Conservation (phyloP, 495 filamentous ascomycete species). For the Penicillium antarcticum region DNA sequence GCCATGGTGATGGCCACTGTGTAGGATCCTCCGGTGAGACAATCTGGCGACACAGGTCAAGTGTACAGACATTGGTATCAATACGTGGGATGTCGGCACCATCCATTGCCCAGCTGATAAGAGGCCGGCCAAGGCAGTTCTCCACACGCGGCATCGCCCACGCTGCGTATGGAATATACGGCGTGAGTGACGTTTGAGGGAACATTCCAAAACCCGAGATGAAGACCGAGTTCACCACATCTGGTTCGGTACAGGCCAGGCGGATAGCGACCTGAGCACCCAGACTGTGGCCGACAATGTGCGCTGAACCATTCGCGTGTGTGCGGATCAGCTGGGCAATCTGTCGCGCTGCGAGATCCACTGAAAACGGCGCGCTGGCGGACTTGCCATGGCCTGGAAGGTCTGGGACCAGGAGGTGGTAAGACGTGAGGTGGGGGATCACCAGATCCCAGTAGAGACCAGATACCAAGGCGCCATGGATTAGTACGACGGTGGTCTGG, state of each 20-base stretch:
- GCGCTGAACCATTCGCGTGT: constrained; percentile 7
- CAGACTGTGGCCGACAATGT: constrained; percentile 14
- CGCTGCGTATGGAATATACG: constrained; percentile 4
- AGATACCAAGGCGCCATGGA: constrained; percentile 14
- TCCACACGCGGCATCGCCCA: constrained; percentile 4
- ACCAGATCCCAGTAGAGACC: constrained; percentile 12
- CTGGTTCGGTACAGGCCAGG: constrained; percentile 5
- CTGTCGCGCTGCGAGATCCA: constrained; percentile 1
- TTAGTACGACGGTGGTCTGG: constrained; percentile 11
- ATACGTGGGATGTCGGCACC: constrained; percentile 5
- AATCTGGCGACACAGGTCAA: background rate
- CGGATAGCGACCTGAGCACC: constrained; percentile 12
- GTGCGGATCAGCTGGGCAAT: constrained; percentile 3
- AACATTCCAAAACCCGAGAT: constrained; percentile 3
- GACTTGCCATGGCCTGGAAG: constrained; percentile 19
- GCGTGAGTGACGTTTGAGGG: background rate
- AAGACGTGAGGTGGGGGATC: constrained; percentile 9
- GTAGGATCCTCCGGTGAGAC: background rate
- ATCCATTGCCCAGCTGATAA: constrained; percentile 12
- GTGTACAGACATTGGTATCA: background rate
- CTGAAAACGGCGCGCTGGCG: constrained; percentile 6
- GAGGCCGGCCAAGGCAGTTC: constrained; percentile 1
- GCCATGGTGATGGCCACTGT: background rate
- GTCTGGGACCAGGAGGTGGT: constrained; percentile 17
- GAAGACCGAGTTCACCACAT: background rate